These are phyloP conservation scores for Apiospora phragmitis DNA, from an alignment of 2,329 filamentous ascomycete species.

Conservation along the genomic window DNA sequence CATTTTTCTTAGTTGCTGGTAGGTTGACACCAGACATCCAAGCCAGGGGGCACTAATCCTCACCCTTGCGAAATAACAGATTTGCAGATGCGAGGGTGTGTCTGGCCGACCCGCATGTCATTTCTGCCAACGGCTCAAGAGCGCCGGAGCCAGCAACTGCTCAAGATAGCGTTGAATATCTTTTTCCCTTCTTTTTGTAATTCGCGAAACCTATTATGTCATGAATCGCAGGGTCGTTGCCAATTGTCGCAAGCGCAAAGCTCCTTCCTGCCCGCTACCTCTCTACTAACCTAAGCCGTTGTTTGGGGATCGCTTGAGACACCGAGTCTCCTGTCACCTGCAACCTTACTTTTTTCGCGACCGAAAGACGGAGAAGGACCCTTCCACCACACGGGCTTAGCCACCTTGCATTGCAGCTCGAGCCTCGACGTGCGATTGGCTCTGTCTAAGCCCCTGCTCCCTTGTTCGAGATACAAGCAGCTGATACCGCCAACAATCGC, in stretches of 20 bases:
- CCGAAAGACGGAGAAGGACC: conserved; percentile 3
- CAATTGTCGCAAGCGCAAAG: background rate
- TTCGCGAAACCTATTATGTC: background rate
- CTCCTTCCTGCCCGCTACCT: background rate
- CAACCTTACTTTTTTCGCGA: conserved; percentile 2
- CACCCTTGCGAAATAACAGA: conserved; percentile 5
- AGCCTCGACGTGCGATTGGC: background rate
- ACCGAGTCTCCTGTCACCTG: conserved; percentile 1
- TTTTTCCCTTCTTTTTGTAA: background rate
- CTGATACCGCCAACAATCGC: background rate
- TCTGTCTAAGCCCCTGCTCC: background rate
- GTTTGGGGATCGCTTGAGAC: background rate
- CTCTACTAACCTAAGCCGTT: background rate
- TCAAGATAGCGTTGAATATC: background rate
- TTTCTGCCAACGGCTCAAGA: background rate
- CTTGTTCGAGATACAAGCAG: conserved; percentile 6
- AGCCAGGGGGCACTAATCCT: background rate
- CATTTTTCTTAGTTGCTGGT: background rate
- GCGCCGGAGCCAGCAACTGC: background rate
- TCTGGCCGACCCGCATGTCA: conserved; percentile 4
- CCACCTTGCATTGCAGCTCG: conserved; percentile 12
- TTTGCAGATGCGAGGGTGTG: conserved; percentile 4
- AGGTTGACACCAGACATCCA: background rate
- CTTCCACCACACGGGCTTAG: conserved; percentile 6
- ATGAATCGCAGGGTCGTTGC: background rate